Evolutionary conservation across 2,329 filamentous ascomycete species (phyloP).

Genomic region (Hymenoscyphus occultus): DNA sequence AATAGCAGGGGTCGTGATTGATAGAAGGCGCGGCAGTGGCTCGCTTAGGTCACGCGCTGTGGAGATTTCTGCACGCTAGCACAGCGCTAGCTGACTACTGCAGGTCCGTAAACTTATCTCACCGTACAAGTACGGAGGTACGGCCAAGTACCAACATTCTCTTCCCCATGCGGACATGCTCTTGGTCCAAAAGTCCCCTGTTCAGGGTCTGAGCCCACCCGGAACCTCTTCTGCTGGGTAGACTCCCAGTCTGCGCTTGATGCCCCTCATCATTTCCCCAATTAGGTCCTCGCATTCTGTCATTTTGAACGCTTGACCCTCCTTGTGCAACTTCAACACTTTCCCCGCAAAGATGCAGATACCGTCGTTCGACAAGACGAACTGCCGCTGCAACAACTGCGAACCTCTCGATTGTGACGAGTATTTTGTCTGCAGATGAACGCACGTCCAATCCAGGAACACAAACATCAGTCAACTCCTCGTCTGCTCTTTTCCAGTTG

Average conservation of each 20-base stretch:
- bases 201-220: background rate
- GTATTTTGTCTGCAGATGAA: background rate
- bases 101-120: background rate
- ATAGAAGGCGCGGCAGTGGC: background rate
- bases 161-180: background rate
- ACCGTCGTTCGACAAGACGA: constrained; percentile 10
- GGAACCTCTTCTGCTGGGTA: background rate
- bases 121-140: background rate
- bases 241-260: background rate
- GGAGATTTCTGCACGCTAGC: background rate
- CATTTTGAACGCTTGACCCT: background rate
- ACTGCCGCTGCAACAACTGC: background rate
- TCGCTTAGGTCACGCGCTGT: background rate
- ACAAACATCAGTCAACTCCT: constrained; percentile 2
- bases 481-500: background rate
- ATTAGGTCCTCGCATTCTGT: background rate
- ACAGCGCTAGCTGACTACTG: background rate
- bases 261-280: background rate
- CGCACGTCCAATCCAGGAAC: background rate
- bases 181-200: background rate
- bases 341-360: constrained; percentile 6
- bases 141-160: background rate
- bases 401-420: constrained; percentile 3
- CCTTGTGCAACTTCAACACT: constrained; percentile 7
- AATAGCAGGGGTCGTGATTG: background rate